These are phyloP conservation scores for Penicillium glabrum DNA, from an alignment of 2,329 filamentous ascomycete genomes.

Conservation along the genomic window DNA sequence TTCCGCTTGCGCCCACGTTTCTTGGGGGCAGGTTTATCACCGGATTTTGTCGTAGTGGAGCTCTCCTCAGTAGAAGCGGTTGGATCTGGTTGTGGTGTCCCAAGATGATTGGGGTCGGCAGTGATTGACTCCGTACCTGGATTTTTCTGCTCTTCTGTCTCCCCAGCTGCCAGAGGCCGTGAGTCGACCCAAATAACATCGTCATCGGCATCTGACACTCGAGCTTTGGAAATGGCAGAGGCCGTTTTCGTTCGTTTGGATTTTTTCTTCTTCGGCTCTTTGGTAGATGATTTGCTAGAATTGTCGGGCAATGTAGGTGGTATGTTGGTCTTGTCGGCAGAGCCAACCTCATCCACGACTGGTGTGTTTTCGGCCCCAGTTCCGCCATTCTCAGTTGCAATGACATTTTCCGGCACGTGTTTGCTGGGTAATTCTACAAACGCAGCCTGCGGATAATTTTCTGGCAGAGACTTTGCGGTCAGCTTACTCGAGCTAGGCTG, in stretches of 20 bases:
- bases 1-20: constrained; percentile 47
- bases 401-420: background rate
- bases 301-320: background rate
- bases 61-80: background rate
- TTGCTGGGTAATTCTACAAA: background rate
- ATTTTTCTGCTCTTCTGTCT: background rate
- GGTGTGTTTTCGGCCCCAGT: background rate
- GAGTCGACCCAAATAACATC: constrained; percentile 46
- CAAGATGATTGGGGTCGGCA: background rate
- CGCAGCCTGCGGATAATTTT: constrained; percentile 14
- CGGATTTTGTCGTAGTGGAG: background rate
- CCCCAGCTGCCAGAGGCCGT: constrained; percentile 11
- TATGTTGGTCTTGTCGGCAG: background rate
- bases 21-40: constrained; percentile 29
- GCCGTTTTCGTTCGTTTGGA: constrained; percentile 46
- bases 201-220: constrained; percentile 34
- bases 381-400: background rate
- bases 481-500: constrained; percentile 4
- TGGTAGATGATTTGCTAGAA: constrained; percentile 14
- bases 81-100: background rate
- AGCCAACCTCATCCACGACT: background rate
- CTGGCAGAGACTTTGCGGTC: constrained; percentile 21
- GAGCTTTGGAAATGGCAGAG: constrained; percentile 31
- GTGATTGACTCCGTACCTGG: background rate
- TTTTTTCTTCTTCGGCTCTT: constrained; percentile 43